A percentile compares a stretch with the other conserved stretches of the same genome.
Conservation (phyloP, 768 basidiomycete genomes). For the Auricularia heimuer region DNA sequence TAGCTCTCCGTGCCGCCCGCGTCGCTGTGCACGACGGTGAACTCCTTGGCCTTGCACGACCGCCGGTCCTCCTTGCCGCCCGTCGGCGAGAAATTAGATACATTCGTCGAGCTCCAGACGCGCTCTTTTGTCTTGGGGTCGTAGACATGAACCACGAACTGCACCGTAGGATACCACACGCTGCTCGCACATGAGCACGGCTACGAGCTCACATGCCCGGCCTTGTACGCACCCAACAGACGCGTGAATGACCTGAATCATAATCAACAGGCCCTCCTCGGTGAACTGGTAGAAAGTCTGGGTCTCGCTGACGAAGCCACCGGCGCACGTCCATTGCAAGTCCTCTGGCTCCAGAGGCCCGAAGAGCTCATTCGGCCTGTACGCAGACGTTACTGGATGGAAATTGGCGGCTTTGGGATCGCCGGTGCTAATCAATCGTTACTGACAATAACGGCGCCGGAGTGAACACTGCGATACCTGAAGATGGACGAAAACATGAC, state of each 20-base stretch:
- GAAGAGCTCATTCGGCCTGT: slow-evolving; percentile 46
- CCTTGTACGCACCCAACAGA: slow-evolving; percentile 55
- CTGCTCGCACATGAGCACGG: slow-evolving; percentile 10
- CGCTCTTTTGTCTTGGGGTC: slow-evolving; percentile 65
- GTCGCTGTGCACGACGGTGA: slow-evolving; percentile 58
- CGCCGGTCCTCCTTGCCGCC: slow-evolving; percentile 66
- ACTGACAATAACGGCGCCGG: not conserved
- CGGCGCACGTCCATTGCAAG: slow-evolving; percentile 70
- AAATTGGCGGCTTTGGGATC: slow-evolving; percentile 56
- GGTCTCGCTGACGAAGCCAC: slow-evolving; percentile 86
- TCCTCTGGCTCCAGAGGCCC: slow-evolving; percentile 72
- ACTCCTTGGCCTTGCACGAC: slow-evolving; percentile 79
- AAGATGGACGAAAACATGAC: slow-evolving; percentile 1
- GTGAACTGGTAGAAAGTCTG: slow-evolving; percentile 78
- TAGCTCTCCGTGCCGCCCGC: slow-evolving; percentile 60
- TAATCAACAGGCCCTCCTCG: slow-evolving; percentile 67
- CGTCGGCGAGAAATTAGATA: slow-evolving; percentile 71
- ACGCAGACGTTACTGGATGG: slow-evolving; percentile 64
- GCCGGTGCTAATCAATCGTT: not conserved
- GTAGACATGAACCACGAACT: slow-evolving; percentile 85
- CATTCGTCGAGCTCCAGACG: slow-evolving; percentile 82
- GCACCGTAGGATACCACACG: slow-evolving; percentile 88
- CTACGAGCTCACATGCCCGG: slow-evolving; percentile 15
- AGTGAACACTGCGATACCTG: not conserved
- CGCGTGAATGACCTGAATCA: slow-evolving; percentile 84